These are phyloP conservation scores for Lactarius hatsudake DNA, from an alignment of 768 basidiomycete genomes.

Conservation along the genomic window DNA sequence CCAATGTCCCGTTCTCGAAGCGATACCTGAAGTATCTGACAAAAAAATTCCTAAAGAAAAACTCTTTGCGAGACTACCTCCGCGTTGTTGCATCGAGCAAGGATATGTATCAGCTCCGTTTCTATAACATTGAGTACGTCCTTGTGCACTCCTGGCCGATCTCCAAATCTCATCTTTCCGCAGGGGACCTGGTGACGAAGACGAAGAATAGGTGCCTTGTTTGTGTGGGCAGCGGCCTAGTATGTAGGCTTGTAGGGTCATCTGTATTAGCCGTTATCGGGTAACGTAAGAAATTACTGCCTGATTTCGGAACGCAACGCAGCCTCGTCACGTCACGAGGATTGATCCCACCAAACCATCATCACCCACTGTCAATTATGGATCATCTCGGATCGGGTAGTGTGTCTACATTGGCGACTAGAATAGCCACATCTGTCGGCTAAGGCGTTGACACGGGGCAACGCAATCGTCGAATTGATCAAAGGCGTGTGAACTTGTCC, in stretches of 20 bases:
- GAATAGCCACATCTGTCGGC: constrained; percentile 5
- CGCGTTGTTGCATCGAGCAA: constrained; percentile 94
- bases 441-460: background rate
- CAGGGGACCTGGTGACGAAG: constrained; percentile 52
- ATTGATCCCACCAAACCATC: background rate
- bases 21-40: constrained; percentile 98
- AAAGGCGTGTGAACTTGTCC: constrained; percentile 9
- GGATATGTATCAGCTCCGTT: constrained; percentile 90
- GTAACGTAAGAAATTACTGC: background rate
- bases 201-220: constrained; percentile 44
- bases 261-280: background rate
- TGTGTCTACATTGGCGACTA: background rate
- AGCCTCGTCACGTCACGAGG: background rate
- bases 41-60: constrained; percentile 99
- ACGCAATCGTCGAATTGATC: background rate
- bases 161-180: constrained; percentile 9
- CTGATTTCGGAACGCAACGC: background rate
- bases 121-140: constrained; percentile 89
- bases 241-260: background rate
- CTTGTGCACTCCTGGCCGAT: background rate
- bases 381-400: constrained; percentile 1
- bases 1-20: constrained; percentile 91
- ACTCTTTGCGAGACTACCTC: constrained; percentile 93
- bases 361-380: background rate
- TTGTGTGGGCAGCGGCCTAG: background rate